phyloP scores from a whole-genome alignment of 2,329 filamentous ascomycete genomes.

The Mycocentrospora acerina region DNA sequence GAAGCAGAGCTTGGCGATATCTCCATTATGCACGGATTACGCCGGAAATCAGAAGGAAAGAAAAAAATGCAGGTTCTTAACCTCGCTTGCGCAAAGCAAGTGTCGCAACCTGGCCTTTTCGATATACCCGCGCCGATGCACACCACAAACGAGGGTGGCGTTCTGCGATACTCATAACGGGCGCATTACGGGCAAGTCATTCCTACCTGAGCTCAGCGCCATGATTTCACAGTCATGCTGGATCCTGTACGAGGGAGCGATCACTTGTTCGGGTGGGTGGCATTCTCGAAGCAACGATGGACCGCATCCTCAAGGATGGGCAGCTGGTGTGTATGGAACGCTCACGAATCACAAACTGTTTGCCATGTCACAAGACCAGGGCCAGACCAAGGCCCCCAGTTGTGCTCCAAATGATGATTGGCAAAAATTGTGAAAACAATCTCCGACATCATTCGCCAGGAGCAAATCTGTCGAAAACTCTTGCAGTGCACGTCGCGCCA shows the following conservation, averaged over 20 bases:
- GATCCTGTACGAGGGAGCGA: no score
- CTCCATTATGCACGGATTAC: conserved; percentile 37
- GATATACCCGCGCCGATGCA: conserved; percentile 19
- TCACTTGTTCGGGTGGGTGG: no score
- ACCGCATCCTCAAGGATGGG: conserved; percentile 4
- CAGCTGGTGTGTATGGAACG: conserved; percentile 14
- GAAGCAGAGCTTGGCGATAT: conserved; percentile 32
- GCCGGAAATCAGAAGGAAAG: conserved; percentile 27
- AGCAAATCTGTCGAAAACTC: conserved; percentile 34
- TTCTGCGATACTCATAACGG: conserved; percentile 25
- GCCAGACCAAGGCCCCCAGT: conserved; percentile 12
- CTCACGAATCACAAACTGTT: conserved; percentile 18
- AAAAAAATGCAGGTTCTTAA: conserved; percentile 33
- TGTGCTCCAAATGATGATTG: conserved; percentile 30
- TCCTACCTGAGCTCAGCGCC: conserved; percentile 3
- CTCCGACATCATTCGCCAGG: conserved; percentile 34
- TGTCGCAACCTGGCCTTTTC: conserved; percentile 20
- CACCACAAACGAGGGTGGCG: conserved; percentile 14
- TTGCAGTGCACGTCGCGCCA: conserved; percentile 28
- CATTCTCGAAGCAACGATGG: no score
- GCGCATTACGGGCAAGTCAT: conserved; percentile 20
- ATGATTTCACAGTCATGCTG: background rate
- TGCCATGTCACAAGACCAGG: conserved; percentile 25
- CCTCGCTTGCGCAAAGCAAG: conserved; percentile 26
- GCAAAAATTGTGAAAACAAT: conserved; percentile 30